phyloP scores from a whole-genome alignment of 2,329 filamentous ascomycete species.

The Claviceps monticola region DNA sequence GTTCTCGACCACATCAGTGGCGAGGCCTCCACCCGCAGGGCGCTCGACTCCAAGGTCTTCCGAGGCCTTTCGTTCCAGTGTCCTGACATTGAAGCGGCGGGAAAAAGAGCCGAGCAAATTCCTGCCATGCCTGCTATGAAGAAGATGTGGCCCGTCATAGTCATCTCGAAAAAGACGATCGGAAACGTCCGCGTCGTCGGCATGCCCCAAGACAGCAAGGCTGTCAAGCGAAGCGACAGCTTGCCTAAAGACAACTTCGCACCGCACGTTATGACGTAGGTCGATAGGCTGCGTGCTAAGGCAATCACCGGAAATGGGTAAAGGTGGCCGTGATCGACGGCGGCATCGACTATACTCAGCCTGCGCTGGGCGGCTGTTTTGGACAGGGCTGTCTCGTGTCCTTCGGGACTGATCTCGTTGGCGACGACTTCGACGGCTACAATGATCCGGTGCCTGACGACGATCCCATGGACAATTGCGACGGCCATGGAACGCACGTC shows the following conservation, averaged over 20 bases:
- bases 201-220: too few species aligned
- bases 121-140: conserved; percentile 30
- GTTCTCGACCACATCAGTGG: conserved; percentile 2
- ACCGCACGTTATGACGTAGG: too few species aligned
- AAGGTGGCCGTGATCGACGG: conserved; percentile 40
- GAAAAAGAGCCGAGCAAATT: conserved; percentile 27
- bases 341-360: conserved; percentile 47
- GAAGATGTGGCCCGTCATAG: conserved; percentile 33
- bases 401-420: conserved; percentile 29
- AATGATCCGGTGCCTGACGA: conserved; percentile 19
- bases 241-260: conserved; percentile 21
- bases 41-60: conserved; percentile 37
- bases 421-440: conserved; percentile 18
- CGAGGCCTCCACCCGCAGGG: conserved; percentile 28
- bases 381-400: conserved; percentile 29
- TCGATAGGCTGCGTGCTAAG: conserved; percentile 32
- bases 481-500: conserved; percentile 30
- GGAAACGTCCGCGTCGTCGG: conserved; percentile 30
- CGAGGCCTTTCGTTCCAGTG: conserved; percentile 40
- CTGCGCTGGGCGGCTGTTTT: conserved; percentile 40
- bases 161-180: conserved; percentile 27
- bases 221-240: conserved; percentile 11
- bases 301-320: conserved; percentile 37
- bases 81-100: conserved; percentile 29
- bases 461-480: conserved; percentile 23